These are phyloP conservation scores for Sporothrix curviconia DNA, from an alignment of 2,329 filamentous ascomycete species.

Conservation along the genomic window DNA sequence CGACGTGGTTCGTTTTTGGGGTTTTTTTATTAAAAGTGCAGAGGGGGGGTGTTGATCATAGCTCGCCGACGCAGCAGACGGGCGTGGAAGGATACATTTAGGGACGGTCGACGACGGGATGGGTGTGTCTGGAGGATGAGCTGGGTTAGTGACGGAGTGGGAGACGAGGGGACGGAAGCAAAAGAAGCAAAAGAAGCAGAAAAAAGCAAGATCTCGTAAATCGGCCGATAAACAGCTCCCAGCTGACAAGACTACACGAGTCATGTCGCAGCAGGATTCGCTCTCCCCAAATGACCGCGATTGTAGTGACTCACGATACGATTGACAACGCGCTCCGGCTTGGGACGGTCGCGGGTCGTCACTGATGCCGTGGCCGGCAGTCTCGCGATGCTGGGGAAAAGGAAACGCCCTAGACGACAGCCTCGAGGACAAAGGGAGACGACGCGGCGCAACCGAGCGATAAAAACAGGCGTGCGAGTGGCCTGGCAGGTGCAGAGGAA, in stretches of 20 bases:
- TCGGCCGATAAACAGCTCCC: neutral
- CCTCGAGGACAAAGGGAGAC: neutral
- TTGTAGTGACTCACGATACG: neutral
- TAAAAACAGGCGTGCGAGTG: neutral
- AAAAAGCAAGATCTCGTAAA: neutral
- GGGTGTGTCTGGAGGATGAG: too few species aligned
- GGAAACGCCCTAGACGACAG: neutral
- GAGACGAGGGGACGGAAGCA: neutral
- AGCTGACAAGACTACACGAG: too few species aligned
- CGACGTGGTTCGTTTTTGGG: too few species aligned
- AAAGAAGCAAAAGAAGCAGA: too few species aligned
- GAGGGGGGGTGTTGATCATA: conserved; percentile 40
- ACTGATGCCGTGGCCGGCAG: neutral
- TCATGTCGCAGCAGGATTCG: neutral
- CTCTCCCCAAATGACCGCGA: too few species aligned
- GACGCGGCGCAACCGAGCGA: neutral
- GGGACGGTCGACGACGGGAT: neutral
- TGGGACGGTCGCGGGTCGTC: neutral
- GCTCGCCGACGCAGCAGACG: conserved; percentile 10
- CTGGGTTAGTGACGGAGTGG: neutral
- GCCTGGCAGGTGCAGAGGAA: neutral
- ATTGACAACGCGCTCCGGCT: neutral
- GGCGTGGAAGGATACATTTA: conserved; percentile 14
- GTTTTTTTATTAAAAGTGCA: conserved; percentile 38
- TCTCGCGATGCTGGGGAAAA: neutral